Evolutionary conservation across 164 flowering plant genomes (phyloP), one percentile per base, ranked within the genome.

Genomic region (Aristolochia californica): DNA sequence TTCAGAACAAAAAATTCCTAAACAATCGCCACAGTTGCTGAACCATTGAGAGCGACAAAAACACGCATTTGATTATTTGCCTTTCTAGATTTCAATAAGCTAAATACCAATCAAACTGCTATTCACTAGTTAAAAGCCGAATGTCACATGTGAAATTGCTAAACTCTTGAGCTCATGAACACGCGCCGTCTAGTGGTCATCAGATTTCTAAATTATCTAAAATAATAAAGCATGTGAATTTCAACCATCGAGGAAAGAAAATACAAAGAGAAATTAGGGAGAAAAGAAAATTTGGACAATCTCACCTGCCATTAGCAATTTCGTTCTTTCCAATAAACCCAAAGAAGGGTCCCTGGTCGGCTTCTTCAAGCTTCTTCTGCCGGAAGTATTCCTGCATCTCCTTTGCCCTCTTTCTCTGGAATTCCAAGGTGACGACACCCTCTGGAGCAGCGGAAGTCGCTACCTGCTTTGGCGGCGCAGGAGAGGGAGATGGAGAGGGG

Each of bases 341-440:
- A 76, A 91, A 88, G 67, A 83, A 81, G 48, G 98, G 98, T 9
- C 98, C 98, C 45, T 79, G 85, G 68, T 72, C 59, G 48, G 91
- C 83, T 28, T 79, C 86, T 43, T 88, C 95, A 51, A 85, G 71
- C 86, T 91, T 88, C 94, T 85, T 88, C 82, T 79, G 73, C 71
- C 77, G 77, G 64, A 91, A 88, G 26, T 88, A 91, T 5, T 88
- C 96, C 73, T 83, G 98, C 51, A 91, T 75, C 72, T 91, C 98
- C 76, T 82, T 91, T 11, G 98, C 98, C 81, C 74, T 80, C 65
- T 80, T 83, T 64, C 98, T 82, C 81, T 91, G 98, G 58, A 83
- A 91, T 76, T 91, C 98, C 75, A 87, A 38, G 2, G 95, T 91
- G 3, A 87, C 63, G 23, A 73, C 78, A 67, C 51, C 70, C 40